Percentiles rank a stretch among this genome's conserved stretches.
phyloP scores from a whole-genome alignment of 2,329 filamentous ascomycete species.

The Microdochium nivale region DNA sequence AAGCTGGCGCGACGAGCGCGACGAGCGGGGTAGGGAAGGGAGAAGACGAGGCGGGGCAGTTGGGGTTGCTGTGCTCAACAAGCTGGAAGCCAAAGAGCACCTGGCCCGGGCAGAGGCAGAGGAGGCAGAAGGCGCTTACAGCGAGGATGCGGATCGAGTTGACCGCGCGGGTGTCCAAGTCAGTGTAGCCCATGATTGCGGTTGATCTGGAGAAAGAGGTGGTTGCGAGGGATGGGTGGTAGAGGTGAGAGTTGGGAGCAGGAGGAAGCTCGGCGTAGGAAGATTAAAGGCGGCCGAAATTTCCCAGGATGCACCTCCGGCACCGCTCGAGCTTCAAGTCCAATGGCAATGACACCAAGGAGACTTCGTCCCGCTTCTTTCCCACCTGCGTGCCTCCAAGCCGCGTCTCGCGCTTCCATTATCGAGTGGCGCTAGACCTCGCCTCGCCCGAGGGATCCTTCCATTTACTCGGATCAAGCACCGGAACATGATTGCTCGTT shows the following conservation, averaged over 20 bases:
- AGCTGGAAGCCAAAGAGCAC: background rate
- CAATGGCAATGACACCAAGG: too few relatives aligned
- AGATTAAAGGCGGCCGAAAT: slow-evolving; percentile 3
- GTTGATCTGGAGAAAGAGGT: slow-evolving; percentile 5
- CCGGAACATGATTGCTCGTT: background rate
- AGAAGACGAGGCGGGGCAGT: slow-evolving; percentile 13
- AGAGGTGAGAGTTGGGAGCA: background rate
- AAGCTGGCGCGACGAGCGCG: slow-evolving; percentile 1
- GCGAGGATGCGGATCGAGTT: slow-evolving; percentile 97
- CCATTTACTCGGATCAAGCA: background rate
- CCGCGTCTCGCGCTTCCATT: background rate
- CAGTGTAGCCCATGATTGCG: slow-evolving; percentile 75
- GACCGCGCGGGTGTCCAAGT: slow-evolving; percentile 83
- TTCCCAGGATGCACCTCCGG: background rate
- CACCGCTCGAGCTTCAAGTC: background rate
- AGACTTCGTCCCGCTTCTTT: background rate
- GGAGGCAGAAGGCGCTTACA: slow-evolving; percentile 51
- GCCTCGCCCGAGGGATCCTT: background rate
- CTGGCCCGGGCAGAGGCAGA: slow-evolving; percentile 22
- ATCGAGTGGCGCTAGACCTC: background rate
- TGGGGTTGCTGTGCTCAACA: slow-evolving; percentile 3
- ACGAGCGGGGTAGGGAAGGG: slow-evolving; percentile 6
- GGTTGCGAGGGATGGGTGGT: background rate
- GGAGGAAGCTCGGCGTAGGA: background rate
- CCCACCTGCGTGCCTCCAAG: background rate